A percentile compares a stretch with the other conserved stretches of the same genome.
These are phyloP conservation scores for Sporothrix inflata DNA, from an alignment of 2,329 filamentous ascomycete species.

Conservation along the genomic window DNA sequence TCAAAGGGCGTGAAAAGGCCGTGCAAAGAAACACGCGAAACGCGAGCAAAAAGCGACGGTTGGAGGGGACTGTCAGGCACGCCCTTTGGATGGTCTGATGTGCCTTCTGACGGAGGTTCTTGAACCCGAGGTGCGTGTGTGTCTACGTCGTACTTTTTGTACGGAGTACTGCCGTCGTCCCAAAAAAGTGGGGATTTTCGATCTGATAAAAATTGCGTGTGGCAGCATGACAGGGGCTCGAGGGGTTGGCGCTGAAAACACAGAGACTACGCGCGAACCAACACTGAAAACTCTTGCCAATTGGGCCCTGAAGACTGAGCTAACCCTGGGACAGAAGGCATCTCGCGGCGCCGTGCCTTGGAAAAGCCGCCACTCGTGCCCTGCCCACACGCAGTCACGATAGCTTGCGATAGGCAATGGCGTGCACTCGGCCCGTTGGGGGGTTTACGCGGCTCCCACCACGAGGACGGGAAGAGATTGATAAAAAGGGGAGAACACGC, in stretches of 20 bases:
- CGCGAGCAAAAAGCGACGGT: background rate
- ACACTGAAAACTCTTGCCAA: background rate
- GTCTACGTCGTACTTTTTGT: too few species aligned
- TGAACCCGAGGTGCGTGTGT: background rate
- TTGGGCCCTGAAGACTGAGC: background rate
- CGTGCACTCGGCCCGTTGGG: background rate
- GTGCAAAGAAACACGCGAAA: background rate
- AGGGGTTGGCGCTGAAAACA: background rate
- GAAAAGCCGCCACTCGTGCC: background rate
- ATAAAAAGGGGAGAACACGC: background rate
- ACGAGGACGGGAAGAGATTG: background rate
- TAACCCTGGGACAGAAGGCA: background rate
- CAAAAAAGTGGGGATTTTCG: background rate
- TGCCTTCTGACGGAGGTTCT: background rate
- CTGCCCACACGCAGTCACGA: background rate
- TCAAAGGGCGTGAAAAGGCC: background rate
- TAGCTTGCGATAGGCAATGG: slow-evolving; percentile 12
- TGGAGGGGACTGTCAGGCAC: background rate
- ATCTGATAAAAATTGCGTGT: slow-evolving; percentile 27
- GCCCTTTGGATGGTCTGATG: background rate
- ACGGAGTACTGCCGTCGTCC: background rate
- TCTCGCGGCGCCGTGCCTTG: background rate
- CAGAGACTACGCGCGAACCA: background rate
- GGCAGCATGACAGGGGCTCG: background rate
- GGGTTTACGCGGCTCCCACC: slow-evolving; percentile 2